Evolutionary conservation across 2,329 filamentous ascomycete genomes (phyloP).

Genomic region (Emergomyces pasteurianus): DNA sequence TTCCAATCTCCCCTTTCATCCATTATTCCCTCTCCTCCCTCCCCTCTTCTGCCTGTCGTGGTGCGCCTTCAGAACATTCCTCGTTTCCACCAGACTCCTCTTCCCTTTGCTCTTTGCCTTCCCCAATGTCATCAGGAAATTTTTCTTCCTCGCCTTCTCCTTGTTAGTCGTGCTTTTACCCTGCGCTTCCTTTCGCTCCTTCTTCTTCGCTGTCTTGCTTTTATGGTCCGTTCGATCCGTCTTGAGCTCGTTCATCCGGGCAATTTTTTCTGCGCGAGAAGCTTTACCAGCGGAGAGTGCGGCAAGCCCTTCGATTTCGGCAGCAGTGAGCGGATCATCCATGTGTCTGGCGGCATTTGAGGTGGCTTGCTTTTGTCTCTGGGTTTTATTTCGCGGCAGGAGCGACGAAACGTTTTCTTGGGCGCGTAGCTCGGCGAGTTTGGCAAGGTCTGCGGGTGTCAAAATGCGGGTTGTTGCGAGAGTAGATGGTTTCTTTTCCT

Average conservation of each 20-base stretch:
- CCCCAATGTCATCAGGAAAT: slow-evolving; percentile 94
- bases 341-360: slow-evolving; percentile 49
- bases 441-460: slow-evolving; percentile 90
- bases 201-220: slow-evolving; percentile 69
- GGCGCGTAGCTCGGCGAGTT: slow-evolving; percentile 76
- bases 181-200: slow-evolving; percentile 74
- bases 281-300: slow-evolving; percentile 59
- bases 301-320: slow-evolving; percentile 79
- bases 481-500: slow-evolving; percentile 40
- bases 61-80: slow-evolving; percentile 68
- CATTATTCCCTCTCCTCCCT: slow-evolving; percentile 63
- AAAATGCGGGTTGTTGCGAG: slow-evolving; percentile 89
- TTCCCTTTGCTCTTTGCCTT: slow-evolving; percentile 96
- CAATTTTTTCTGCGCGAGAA: slow-evolving; percentile 82
- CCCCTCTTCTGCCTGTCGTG: slow-evolving; percentile 73
- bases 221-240: slow-evolving; percentile 69
- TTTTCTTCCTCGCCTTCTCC: slow-evolving; percentile 96
- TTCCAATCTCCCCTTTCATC: not conserved
- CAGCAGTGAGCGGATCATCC: slow-evolving; percentile 82
- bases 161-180: slow-evolving; percentile 96
- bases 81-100: slow-evolving; percentile 78
- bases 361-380: slow-evolving; percentile 34
- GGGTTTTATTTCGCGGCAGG: slow-evolving; percentile 33
- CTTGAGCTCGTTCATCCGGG: slow-evolving; percentile 70
- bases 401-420: slow-evolving; percentile 57